Evolutionary conservation across 177 flowering plant genomes (phyloP).

Genomic region (Tripterygium wilfordii): DNA sequence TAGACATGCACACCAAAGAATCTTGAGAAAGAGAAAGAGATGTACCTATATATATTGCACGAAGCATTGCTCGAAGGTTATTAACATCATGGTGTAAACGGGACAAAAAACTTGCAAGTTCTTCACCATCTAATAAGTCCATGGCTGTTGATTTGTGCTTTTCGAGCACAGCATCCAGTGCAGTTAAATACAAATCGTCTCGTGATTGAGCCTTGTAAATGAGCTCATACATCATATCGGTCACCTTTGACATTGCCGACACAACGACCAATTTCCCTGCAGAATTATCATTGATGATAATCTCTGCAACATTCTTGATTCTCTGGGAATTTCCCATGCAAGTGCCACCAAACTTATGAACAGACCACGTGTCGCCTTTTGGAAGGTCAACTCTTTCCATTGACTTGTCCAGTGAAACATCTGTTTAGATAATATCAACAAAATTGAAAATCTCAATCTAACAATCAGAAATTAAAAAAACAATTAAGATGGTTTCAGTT

Average conservation of each 20-base stretch:
- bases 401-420: constrained; percentile 28
- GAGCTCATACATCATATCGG: constrained; percentile 97
- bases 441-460: background rate
- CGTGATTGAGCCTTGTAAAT: constrained; percentile 79
- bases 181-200: constrained; percentile 69
- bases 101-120: constrained; percentile 59
- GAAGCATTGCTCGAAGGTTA: constrained; percentile 89
- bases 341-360: constrained; percentile 98
- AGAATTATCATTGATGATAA: constrained; percentile 61
- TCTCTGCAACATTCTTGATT: constrained; percentile 78
- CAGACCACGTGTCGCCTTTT: constrained; percentile 81
- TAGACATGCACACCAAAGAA: too few species aligned
- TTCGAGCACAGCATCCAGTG: constrained; percentile 74
- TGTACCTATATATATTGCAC: constrained; percentile 93
- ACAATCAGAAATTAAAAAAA: background rate
- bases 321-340: constrained; percentile 84
- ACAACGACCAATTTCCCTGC: constrained; percentile 92
- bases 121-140: constrained; percentile 81
- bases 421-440: constrained; percentile 16
- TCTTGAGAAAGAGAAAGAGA: constrained; percentile 9
- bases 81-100: constrained; percentile 62
- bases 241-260: constrained; percentile 97
- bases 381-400: constrained; percentile 40
- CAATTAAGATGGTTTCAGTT: background rate
- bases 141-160: constrained; percentile 69